Base-by-base conservation (phyloP, 2,329 filamentous ascomycete species). In the Cercospora sp. region DNA sequence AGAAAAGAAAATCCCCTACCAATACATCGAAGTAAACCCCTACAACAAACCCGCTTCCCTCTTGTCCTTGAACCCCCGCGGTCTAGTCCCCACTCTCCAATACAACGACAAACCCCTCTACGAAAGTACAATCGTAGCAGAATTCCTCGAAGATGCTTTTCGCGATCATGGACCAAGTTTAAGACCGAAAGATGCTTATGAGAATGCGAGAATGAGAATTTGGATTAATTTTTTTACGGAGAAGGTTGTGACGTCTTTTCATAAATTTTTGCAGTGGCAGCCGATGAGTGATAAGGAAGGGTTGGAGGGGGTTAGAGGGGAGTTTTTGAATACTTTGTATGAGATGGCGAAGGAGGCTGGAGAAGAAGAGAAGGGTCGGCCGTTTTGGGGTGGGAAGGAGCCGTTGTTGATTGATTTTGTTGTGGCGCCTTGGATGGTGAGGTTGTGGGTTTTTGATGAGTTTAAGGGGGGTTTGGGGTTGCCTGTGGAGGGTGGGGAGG, bases 61-160 rank as follows among this genome's bases (percentile, higher is more conserved):
- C 33, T 82, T 94, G n/a, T 18, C 84, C 8, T 82, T 94, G 70
- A 94, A 94, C 75, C 91, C 91, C 0, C 86, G 90, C 12, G 91
- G 91, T 0, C 83, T 94, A 1, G 89, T 94, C 1, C 92, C 91
- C 0, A 93, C 91, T 0, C 82, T 94, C 1, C 84, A 83, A 65
- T 81, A 82, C 74, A 72, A 80, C 45, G 76, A 76, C 70, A 89
- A 87, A 75, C 87, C 90, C 0, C 81, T 94, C 6, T 93, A 91
- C 73, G 91, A 94, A 77, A 91, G 88, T 74, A 87, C 83, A 7
- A 86, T 94, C 58, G 84, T 94, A 42, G 89, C 88, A 79, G 90
- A 93, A 77, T 94, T 91, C 72, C 82, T 94, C 0, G 89, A 94
- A 70, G 91, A 94, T 69, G 87, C 87, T 0, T 93, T 87, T 69